These are phyloP conservation scores for Pseudocercospora fuligena DNA, from an alignment of 2,329 filamentous ascomycete genomes.

Conservation along the genomic window DNA sequence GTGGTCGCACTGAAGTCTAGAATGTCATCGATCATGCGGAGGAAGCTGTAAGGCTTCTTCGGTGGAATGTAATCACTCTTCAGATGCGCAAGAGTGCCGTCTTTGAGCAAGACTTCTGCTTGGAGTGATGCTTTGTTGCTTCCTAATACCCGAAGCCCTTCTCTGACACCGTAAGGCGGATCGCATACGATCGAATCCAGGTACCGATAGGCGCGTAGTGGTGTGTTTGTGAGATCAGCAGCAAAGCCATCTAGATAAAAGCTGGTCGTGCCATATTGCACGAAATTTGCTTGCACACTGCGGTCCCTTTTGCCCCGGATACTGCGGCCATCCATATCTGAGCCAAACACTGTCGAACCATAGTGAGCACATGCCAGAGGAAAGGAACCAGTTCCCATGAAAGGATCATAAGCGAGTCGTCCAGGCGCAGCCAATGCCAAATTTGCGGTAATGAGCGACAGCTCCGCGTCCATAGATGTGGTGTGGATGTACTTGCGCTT, in stretches of 20 bases:
- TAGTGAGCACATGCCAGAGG: constrained; percentile 89
- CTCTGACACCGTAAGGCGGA: constrained; percentile 92
- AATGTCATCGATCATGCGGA: constrained; percentile 88
- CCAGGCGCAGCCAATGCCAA: constrained; percentile 81
- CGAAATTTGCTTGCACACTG: constrained; percentile 73
- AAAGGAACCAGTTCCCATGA: constrained; percentile 94
- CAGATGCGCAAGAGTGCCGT: constrained; percentile 72
- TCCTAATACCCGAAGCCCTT: constrained; percentile 87
- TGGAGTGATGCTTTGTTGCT: constrained; percentile 62
- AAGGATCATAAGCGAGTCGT: constrained; percentile 90
- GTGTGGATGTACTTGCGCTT: constrained; percentile 93
- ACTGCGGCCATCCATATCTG: constrained; percentile 90
- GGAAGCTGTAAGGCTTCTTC: constrained; percentile 89
- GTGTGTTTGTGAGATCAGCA: constrained; percentile 86
- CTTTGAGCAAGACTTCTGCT: constrained; percentile 64
- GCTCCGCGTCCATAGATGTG: constrained; percentile 95
- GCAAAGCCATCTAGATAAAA: constrained; percentile 78
- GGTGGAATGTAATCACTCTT: constrained; percentile 78
- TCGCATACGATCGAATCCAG: constrained; percentile 95
- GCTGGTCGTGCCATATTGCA: constrained; percentile 74
- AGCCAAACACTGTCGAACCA: constrained; percentile 80
- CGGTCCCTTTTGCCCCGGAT: constrained; percentile 71
- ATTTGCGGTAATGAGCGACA: constrained; percentile 90
- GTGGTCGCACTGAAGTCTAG: constrained; percentile 78
- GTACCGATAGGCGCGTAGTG: constrained; percentile 61